These are phyloP conservation scores for Hamamelis virginiana DNA, from an alignment of 164 flowering plant genomes.

Conservation along the genomic window DNA sequence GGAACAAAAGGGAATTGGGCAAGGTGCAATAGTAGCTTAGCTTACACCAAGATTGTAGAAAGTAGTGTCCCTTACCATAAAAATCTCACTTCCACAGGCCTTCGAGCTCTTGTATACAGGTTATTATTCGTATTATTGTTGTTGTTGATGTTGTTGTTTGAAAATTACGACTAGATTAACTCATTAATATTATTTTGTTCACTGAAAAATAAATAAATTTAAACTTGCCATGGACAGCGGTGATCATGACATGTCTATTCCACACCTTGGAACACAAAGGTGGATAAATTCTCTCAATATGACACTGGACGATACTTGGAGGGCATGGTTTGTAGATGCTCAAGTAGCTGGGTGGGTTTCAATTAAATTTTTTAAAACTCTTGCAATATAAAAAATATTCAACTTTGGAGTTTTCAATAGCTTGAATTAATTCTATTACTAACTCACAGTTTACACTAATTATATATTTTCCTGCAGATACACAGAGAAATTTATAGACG, in stretches of 20 bases:
- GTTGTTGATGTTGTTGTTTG: neutral
- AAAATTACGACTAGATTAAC: neutral
- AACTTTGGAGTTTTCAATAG: neutral
- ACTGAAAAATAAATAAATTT: too few relatives aligned
- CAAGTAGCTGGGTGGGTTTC: constrained; percentile 4
- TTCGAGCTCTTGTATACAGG: constrained; percentile 28
- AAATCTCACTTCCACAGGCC: constrained; percentile 12
- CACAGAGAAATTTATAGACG: constrained; percentile 1
- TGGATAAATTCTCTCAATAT: constrained; percentile 3
- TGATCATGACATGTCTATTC: constrained; percentile 22
- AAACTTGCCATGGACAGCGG: constrained; percentile 8
- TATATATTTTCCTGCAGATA: neutral
- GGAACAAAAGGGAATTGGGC: constrained; percentile 17
- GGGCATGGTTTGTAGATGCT: constrained; percentile 5
- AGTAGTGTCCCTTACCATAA: constrained; percentile 17
- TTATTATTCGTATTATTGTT: neutral
- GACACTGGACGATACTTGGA: neutral
- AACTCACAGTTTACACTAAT: neutral
- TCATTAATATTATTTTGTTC: neutral
- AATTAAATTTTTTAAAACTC: neutral
- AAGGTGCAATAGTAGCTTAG: constrained; percentile 17
- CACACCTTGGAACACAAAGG: constrained; percentile 2
- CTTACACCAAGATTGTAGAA: constrained; percentile 1
- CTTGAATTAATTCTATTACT: neutral
- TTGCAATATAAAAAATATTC: neutral